These are phyloP conservation scores for Chiua virens DNA, from an alignment of 768 basidiomycete genomes.

Conservation along the genomic window DNA sequence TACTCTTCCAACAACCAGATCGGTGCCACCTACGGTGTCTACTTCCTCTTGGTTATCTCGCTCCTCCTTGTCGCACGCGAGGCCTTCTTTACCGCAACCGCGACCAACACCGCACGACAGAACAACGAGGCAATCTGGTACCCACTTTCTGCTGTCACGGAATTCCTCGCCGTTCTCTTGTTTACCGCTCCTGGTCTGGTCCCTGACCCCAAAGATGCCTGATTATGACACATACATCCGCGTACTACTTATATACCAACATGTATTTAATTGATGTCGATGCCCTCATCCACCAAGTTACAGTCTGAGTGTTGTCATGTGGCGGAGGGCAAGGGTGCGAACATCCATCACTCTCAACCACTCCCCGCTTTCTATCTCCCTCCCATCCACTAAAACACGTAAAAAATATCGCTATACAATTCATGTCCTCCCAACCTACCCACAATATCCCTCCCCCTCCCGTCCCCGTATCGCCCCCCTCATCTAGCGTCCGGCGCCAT, in stretches of 20 bases:
- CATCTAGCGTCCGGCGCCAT: constrained; percentile 67
- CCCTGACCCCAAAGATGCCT: constrained; percentile 11
- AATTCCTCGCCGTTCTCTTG: constrained; percentile 30
- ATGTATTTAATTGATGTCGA: neutral
- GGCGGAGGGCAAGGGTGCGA: constrained; percentile 27
- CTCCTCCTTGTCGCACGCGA: constrained; percentile 29
- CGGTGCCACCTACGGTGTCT: constrained; percentile 19
- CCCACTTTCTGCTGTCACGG: constrained; percentile 32
- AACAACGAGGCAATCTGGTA: constrained; percentile 33
- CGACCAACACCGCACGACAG: constrained; percentile 10
- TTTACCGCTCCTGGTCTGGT: constrained; percentile 33
- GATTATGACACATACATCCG: too few relatives aligned
- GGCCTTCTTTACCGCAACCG: constrained; percentile 31
- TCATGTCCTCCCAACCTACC: constrained; percentile 38
- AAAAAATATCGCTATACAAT: neutral
- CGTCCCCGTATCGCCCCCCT: constrained; percentile 35
- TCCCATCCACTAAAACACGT: constrained; percentile 2
- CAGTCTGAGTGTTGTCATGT: constrained; percentile 8
- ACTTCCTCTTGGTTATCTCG: constrained; percentile 24
- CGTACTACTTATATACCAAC: too few relatives aligned
- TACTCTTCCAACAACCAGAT: neutral
- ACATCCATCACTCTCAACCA: neutral
- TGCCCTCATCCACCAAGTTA: neutral
- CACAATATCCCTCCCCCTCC: constrained; percentile 45
- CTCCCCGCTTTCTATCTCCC: neutral